Conservation (phyloP, 2,329 filamentous ascomycete species). For the Berkeleyomyces rouxiae region DNA sequence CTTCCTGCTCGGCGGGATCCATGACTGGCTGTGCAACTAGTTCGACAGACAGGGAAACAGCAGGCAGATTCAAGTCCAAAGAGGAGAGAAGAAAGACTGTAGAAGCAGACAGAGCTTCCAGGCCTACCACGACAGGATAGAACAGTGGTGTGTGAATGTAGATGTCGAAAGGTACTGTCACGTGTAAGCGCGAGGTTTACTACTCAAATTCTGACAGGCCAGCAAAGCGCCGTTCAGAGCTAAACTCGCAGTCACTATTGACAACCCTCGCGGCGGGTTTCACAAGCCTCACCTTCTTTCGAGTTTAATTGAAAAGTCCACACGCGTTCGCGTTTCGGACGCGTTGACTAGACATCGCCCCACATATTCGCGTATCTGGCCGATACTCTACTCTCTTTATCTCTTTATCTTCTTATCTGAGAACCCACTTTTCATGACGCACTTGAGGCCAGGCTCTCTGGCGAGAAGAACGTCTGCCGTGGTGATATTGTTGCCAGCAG, state of each 20-base stretch:
- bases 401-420: too few species aligned
- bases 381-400: too few species aligned
- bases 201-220: too few species aligned
- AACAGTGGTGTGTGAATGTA: not conserved
- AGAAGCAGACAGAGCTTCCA: not conserved
- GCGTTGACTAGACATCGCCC: not conserved
- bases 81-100: not conserved
- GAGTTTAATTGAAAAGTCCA: not conserved
- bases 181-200: too few species aligned
- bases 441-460: too few species aligned
- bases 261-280: not conserved
- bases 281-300: not conserved
- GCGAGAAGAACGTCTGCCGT: too few species aligned
- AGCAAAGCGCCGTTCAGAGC: too few species aligned
- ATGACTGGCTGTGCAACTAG: constrained; percentile 20
- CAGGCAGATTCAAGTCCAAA: not conserved
- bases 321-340: not conserved
- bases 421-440: too few species aligned
- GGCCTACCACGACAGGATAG: not conserved
- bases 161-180: not conserved
- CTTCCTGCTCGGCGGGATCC: constrained; percentile 28
- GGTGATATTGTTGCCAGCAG: too few species aligned
- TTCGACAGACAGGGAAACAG: not conserved
- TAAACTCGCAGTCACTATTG: not conserved
- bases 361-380: not conserved